Base-by-base conservation (phyloP, 352 stramenopile species). In the Globisporangium spinosum region DNA sequence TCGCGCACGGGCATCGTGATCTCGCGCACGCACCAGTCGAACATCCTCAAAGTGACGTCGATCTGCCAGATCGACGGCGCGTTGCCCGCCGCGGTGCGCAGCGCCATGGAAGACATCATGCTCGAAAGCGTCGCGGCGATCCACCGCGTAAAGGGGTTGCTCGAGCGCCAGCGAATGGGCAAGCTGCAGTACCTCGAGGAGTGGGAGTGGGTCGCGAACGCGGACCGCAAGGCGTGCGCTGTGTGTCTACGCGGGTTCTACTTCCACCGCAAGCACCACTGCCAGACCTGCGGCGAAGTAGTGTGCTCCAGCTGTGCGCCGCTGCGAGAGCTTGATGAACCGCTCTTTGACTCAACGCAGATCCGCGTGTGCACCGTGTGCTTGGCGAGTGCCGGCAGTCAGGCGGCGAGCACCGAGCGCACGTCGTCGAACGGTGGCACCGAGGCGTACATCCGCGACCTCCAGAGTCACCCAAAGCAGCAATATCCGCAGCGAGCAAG, bases 221-320 rank as follows among this genome's bases (percentile, higher is more conserved):
- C 82, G 25, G 85, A 93, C 27, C 83, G 87, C 58, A 92, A 91
- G 72, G 85, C 84, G 0, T 95, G 87, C 62, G 83, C 83, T 1
- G 85, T 95, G 54, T 95, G 87, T 70, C 64, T 93, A 2, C 85
- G 83, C 23, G 79, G 77, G 0, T 95, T 95, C 63, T 88, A 89
- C 59, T 91, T 93, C 62, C 87, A 88, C 70, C 75, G 85, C 22
- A 91, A 91, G 58, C 80, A 91, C 62, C 85, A 93, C 63, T 93
- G 85, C 58, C 73, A 82, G 0, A 86, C 85, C 4, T 93, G 85
- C 71, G 85, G 85, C 22, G 85, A 93, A 64, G 85, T 93, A 4
- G 85, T 93, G 32, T 95, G 87, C 69, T 83, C 81, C 1, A 82
- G 53, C 45, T 95, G 87, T 58, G 84, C 85, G 9, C 87, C 87